These are phyloP conservation scores for Maudiozyma pseudohumilis DNA, from an alignment of 805 yeast species.

Conservation along the genomic window DNA sequence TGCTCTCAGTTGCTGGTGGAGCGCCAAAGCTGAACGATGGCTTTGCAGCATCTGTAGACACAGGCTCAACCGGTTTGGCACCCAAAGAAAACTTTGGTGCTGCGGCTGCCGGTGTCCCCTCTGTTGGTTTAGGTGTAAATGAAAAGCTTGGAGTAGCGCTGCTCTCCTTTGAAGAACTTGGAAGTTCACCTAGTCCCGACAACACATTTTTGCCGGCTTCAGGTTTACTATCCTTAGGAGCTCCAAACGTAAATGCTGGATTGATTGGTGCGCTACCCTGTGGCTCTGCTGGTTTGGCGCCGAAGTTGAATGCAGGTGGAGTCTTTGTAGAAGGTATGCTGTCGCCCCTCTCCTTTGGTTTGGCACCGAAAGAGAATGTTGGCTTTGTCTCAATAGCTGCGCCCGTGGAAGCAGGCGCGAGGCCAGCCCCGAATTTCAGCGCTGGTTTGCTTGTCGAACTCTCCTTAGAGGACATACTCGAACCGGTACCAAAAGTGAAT, in stretches of 20 bases:
- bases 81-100: slow-evolving; percentile 12
- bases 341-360: background rate
- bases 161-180: too few species aligned
- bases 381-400: slow-evolving; percentile 4
- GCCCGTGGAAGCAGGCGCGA: background rate
- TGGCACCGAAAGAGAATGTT: slow-evolving; percentile 2
- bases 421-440: background rate
- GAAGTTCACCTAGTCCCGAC: too few species aligned
- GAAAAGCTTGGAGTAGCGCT: background rate
- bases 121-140: background rate
- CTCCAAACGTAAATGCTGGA: slow-evolving; percentile 3
- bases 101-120: background rate
- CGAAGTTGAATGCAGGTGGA: slow-evolving; percentile 6
- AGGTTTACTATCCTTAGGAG: too few species aligned
- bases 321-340: background rate
- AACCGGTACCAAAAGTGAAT: slow-evolving; percentile 4
- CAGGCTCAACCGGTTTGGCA: background rate
- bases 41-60: background rate
- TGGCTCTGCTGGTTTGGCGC: background rate
- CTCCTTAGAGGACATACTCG: too few species aligned
- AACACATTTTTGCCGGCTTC: background rate
- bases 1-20: background rate
- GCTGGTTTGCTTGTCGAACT: too few species aligned
- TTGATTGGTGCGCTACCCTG: background rate
- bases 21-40: background rate